Evolutionary conservation across 306 rosid genomes (phyloP).

Genomic region (Quercus bicolor): DNA sequence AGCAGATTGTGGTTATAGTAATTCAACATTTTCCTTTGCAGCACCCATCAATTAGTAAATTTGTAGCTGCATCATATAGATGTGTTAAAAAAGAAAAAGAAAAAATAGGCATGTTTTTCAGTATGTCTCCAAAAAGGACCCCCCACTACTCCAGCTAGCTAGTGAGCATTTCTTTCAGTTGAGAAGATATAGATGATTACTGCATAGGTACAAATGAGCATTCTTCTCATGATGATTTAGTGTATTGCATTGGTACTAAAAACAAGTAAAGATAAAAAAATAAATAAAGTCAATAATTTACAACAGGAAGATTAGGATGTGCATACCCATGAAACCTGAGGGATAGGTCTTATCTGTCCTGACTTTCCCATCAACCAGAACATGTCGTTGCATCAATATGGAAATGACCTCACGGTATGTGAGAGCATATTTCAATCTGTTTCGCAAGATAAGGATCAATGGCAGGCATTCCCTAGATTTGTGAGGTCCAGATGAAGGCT

Average conservation of each 20-base stretch:
- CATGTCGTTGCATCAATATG: conserved; percentile 82
- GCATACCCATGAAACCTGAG: conserved; percentile 82
- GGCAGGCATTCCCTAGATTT: conserved; percentile 87
- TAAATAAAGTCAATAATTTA: neutral
- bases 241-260: neutral
- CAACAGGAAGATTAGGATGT: neutral
- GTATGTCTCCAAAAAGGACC: too few species aligned
- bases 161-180: too few species aligned
- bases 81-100: neutral
- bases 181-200: too few species aligned
- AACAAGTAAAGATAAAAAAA: neutral
- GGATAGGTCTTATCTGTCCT: conserved; percentile 91
- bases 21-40: neutral
- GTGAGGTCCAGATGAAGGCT: conserved; percentile 94
- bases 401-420: conserved; percentile 74
- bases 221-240: neutral
- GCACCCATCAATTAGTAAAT: neutral
- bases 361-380: conserved; percentile 70
- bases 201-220: neutral
- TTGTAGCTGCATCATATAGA: neutral
- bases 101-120: neutral
- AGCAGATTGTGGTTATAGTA: neutral
- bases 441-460: conserved; percentile 55
- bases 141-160: too few species aligned
- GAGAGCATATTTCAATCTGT: conserved; percentile 74